Base-by-base conservation (phyloP, 2,329 filamentous ascomycete genomes). In the Penicillium rolfsii region DNA sequence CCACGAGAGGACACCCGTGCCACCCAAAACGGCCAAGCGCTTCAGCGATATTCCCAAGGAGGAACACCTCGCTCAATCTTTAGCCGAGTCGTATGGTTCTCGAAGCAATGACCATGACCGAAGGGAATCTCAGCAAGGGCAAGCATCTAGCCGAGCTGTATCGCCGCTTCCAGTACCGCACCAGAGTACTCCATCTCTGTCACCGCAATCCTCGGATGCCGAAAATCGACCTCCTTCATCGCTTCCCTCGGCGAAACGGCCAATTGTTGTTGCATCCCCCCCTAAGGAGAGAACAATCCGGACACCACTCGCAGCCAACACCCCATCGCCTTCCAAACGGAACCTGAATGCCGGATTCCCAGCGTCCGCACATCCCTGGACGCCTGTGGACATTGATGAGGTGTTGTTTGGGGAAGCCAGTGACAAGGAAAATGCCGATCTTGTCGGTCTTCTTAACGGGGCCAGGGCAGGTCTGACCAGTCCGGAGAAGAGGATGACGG, bases 401-500 rank as follows among this genome's bases (percentile, higher is more conserved):
- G 80, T 95, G 1, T 61, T 74, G 8, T 70, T 76, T 62, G 74
- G 70, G 36, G 75, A 65, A 58, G 70, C 64, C 43, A 73, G 64
- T 50, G 74, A 78, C 53, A 73, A 76, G 66, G 83, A 88, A 66
- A 87, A 85, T 58, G 76, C 77, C 0, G 79, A 77, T 64, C 70
- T 80, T 1, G 79, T 79, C 19, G 76, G 78, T 9, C 78, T 86
- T 28, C 73, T 89, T 16, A 81, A 80, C 58, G 75, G 71, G 12
- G 80, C 83, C 41, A 87, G 85, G 12, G 82, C 82, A 0, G 85
- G 85, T 14, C 78, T 99, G 56, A 89, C 85, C 2, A 90, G 84
- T 56, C 85, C 88, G 0, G 95, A 98, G 80, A 93, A 90, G 80
- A 82, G 84, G 40, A 97, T 99, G 93, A 94, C 88, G 5, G 91